Conservation (phyloP, 768 basidiomycete species). For the Fomitopsis serialis region DNA sequence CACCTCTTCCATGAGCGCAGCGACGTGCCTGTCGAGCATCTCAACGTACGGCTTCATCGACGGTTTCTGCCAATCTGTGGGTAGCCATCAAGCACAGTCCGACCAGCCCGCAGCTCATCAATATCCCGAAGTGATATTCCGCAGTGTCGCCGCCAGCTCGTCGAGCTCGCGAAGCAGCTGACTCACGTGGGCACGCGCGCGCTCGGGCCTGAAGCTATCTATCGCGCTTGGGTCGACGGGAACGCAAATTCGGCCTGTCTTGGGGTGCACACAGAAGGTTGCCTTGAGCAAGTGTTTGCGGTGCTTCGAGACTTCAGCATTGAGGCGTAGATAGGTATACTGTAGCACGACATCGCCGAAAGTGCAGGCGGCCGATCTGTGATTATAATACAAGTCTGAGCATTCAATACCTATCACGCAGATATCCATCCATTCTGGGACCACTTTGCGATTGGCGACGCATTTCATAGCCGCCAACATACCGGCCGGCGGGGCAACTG, state of each 20-base stretch:
- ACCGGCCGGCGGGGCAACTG: no score
- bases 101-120: not conserved
- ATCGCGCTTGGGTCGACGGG: conserved; percentile 77
- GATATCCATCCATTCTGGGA: no score
- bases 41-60: conserved; percentile 87
- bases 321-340: conserved; percentile 94
- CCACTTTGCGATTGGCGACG: no score
- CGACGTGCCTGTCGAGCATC: conserved; percentile 74
- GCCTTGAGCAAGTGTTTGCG: conserved; percentile 97
- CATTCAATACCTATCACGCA: no score
- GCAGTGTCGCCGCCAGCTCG: conserved; percentile 22
- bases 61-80: conserved; percentile 77
- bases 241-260: conserved; percentile 93
- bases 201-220: conserved; percentile 77
- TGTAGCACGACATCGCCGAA: conserved; percentile 89
- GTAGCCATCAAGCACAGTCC: not conserved
- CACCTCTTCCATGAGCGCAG: conserved; percentile 50
- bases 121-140: conserved; percentile 47
- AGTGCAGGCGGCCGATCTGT: no score
- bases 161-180: conserved; percentile 83
- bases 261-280: conserved; percentile 95
- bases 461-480: no score
- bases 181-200: conserved; percentile 82
- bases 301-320: conserved; percentile 96
- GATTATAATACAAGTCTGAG: no score